Evolutionary conservation across 1,284 basidiomycete genomes (phyloP).

Genomic region (Coniophora puteana): DNA sequence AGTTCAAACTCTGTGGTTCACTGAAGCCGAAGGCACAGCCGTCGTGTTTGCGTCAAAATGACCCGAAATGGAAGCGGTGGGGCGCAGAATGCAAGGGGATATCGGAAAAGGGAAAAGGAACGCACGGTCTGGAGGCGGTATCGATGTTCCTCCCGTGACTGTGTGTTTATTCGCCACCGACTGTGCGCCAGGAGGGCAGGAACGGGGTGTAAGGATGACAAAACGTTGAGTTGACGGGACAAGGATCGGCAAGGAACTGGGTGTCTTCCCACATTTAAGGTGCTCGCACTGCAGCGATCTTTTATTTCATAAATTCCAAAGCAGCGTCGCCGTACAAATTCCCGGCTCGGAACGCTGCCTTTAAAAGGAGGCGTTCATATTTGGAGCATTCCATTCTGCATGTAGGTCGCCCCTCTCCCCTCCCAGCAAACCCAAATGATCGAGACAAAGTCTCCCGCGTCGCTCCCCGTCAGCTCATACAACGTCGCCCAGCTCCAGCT

Average conservation of each 20-base stretch:
- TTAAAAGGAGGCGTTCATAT: no score
- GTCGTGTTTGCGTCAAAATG: no score
- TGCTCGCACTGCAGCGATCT: slow-evolving; percentile 32
- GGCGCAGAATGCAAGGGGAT: slow-evolving; percentile 2
- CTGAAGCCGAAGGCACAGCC: no score
- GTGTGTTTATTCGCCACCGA: no score
- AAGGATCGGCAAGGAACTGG: slow-evolving; percentile 28
- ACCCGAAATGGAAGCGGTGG: slow-evolving; percentile 17
- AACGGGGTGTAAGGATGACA: no score
- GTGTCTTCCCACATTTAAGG: slow-evolving; percentile 30
- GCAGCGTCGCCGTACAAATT: slow-evolving; percentile 9
- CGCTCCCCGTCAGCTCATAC: slow-evolving; percentile 48
- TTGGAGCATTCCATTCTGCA: slow-evolving; percentile 11
- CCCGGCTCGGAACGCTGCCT: slow-evolving; percentile 10
- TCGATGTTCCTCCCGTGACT: slow-evolving; percentile 10
- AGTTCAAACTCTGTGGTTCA: no score
- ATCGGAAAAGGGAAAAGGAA: slow-evolving; percentile 1
- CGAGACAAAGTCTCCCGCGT: slow-evolving; percentile 33
- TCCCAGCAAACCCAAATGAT: slow-evolving; percentile 32
- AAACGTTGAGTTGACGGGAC: slow-evolving; percentile 21
- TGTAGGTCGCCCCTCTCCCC: slow-evolving; percentile 14
- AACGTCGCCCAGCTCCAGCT: slow-evolving; percentile 62
- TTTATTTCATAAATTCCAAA: slow-evolving; percentile 27
- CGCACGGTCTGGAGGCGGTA: not conserved
- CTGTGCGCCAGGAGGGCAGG: no score